phyloP scores from a whole-genome alignment of 352 stramenopile species.

The Phytophthora hibernalis region DNA sequence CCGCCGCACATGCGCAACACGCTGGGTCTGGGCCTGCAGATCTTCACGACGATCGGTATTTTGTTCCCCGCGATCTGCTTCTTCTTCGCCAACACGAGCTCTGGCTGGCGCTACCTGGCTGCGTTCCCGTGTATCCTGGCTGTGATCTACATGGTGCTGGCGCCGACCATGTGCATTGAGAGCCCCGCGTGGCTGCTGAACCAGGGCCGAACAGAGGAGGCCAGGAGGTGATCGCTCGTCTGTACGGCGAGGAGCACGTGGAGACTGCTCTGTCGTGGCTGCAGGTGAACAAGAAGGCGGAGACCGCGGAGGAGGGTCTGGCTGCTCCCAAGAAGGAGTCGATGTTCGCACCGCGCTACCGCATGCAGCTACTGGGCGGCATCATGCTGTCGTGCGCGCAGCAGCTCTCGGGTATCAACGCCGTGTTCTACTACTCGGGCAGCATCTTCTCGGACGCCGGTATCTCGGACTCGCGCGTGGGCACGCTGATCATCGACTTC shows the following conservation, averaged over 20 bases:
- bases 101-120: constrained; percentile 22
- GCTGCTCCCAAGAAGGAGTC: constrained; percentile 25
- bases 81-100: constrained; percentile 20
- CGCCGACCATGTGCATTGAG: constrained; percentile 37
- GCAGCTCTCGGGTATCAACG: constrained; percentile 21
- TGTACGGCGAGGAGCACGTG: constrained; percentile 29
- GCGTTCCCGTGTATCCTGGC: constrained; percentile 38
- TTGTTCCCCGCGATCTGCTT: too few relatives aligned
- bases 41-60: too few relatives aligned
- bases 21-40: too few relatives aligned
- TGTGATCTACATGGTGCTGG: constrained; percentile 42
- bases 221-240: constrained; percentile 24
- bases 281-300: too few relatives aligned
- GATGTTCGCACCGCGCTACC: constrained; percentile 27
- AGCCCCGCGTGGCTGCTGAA: constrained; percentile 25
- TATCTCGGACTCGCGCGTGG: too few relatives aligned
- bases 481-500: too few relatives aligned
- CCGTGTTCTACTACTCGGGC: too few relatives aligned
- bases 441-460: too few relatives aligned
- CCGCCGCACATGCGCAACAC: too few relatives aligned
- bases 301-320: too few relatives aligned
- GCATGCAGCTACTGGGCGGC: constrained; percentile 17
- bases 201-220: constrained; percentile 24
- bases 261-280: too few relatives aligned
- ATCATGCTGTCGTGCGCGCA: constrained; percentile 17